Evolutionary conservation across 202 grass and related monocot genomes (phyloP), one percentile per base, ranked within the genome.

Genomic region (Zoysia matrella): DNA sequence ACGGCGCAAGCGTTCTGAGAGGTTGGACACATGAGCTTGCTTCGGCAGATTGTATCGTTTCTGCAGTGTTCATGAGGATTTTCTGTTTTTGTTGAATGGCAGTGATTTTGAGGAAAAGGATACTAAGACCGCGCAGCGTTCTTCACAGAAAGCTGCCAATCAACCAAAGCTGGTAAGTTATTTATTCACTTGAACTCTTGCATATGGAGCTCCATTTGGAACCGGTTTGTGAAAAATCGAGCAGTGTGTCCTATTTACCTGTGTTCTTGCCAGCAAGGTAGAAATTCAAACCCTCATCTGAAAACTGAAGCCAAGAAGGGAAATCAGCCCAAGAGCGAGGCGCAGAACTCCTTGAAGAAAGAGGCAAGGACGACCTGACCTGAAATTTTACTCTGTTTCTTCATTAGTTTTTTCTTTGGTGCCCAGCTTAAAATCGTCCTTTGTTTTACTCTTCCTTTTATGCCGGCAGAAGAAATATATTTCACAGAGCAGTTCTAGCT

Each of bases 1-100:
- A 50, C 77, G 71, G 69, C 50, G 93, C 72, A 95, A 83, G 74
- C 89, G 82, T 57, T 92, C 91, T 30, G 93, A 92, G 93, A 92
- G 91, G 92, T 93, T 87, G 53, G 84, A 57, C 43, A 8, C 49
- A 51, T 51, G 49, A 51, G 8, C 49, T 51, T 8, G 41, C 39
- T 66, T 78, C 67, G 79, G 63, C 72, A 67, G 11, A 75, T 71
- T 73, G 6, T 77, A 7, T 0, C 1, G 50, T 55, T 63, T 36
- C 42, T 69, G 14, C 45, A 65, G 45, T 85, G 47, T 63, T 78
- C 8, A 64, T 46, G 10, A 16, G 9, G 7, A 55, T 64, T 15
- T 72, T 65, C 14, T 63, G 14, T 69, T 50, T 65, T 63, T 50
- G 47, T 63, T 46, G 65, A 75, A 78, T 86, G 69, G 41, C 92